Percentiles rank a stretch among this genome's conserved stretches.
These are phyloP conservation scores for Alternaria incomplexa DNA, from an alignment of 2,329 filamentous ascomycete genomes.

Conservation along the genomic window DNA sequence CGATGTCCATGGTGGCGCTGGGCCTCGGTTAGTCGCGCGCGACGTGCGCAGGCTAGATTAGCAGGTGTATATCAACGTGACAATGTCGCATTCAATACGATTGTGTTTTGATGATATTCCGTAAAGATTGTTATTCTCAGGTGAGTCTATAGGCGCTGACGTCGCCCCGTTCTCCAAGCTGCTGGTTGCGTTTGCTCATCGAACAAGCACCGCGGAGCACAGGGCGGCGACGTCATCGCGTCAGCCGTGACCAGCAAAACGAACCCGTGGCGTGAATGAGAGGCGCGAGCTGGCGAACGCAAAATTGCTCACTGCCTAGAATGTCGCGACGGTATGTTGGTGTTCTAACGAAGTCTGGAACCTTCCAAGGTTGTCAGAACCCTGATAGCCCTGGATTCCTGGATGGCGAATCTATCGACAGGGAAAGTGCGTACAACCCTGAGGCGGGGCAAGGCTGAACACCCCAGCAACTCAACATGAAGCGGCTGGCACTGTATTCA, in stretches of 20 bases:
- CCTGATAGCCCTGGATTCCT: background rate
- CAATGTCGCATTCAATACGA: background rate
- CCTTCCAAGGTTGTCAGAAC: background rate
- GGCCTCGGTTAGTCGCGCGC: background rate
- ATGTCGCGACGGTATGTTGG: background rate
- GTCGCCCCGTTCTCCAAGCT: background rate
- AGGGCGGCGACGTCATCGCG: background rate
- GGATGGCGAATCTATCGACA: background rate
- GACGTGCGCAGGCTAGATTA: background rate
- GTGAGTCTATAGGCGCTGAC: background rate
- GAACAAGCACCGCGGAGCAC: background rate
- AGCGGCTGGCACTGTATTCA: background rate
- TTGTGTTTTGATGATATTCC: background rate
- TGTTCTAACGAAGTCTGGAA: background rate
- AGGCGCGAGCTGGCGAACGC: background rate
- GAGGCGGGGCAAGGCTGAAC: background rate
- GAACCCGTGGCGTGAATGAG: background rate
- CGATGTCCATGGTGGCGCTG: constrained; percentile 19
- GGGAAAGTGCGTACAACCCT: background rate
- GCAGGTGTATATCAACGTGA: background rate
- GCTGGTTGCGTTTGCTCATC: background rate
- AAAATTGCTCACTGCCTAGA: background rate
- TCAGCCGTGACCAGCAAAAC: background rate
- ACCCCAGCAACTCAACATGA: background rate
- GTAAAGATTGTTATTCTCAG: no score